A percentile compares a stretch with the other conserved stretches of the same genome.
Evolutionary conservation across 345 rosid genomes (phyloP).

Genomic region (Adansonia digitata): DNA sequence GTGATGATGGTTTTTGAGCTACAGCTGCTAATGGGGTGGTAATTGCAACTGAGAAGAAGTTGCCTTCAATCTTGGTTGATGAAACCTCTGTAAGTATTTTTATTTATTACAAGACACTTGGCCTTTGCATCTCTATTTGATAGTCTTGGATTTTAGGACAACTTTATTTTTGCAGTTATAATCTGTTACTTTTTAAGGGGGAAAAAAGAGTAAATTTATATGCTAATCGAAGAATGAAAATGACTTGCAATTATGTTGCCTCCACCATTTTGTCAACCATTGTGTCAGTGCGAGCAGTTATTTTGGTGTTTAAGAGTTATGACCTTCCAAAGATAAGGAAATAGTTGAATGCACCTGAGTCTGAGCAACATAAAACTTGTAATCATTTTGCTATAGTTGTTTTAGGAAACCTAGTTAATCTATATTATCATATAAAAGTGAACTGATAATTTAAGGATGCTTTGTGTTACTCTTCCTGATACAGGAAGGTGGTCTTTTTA

Average conservation of each 20-base stretch:
- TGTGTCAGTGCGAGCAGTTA: too few species aligned
- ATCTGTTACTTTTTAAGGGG: not conserved
- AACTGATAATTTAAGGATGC: not conserved
- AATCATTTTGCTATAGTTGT: too few species aligned
- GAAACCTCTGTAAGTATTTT: conserved; percentile 72
- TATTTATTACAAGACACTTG: not conserved
- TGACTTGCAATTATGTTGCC: not conserved
- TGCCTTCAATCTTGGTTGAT: conserved; percentile 91
- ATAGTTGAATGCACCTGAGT: too few species aligned
- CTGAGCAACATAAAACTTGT: not conserved
- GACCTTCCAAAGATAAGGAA: not conserved
- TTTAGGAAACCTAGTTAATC: too few species aligned
- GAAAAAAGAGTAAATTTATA: not conserved
- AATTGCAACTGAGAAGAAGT: conserved; percentile 85
- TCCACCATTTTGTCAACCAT: not conserved
- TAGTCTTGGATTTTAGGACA: not conserved
- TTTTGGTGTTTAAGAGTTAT: too few species aligned
- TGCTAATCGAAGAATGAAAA: not conserved
- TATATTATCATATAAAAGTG: too few species aligned
- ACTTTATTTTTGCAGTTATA: not conserved
- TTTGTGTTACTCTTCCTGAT: not conserved
- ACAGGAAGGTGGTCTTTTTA: not conserved
- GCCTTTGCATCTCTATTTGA: not conserved
- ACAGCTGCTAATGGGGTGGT: conserved; percentile 95
- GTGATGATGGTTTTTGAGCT: conserved; percentile 9